Evolutionary conservation across 768 basidiomycete species (phyloP), one percentile per base, ranked within the genome.

Genomic region (Termitomyces sp.): DNA sequence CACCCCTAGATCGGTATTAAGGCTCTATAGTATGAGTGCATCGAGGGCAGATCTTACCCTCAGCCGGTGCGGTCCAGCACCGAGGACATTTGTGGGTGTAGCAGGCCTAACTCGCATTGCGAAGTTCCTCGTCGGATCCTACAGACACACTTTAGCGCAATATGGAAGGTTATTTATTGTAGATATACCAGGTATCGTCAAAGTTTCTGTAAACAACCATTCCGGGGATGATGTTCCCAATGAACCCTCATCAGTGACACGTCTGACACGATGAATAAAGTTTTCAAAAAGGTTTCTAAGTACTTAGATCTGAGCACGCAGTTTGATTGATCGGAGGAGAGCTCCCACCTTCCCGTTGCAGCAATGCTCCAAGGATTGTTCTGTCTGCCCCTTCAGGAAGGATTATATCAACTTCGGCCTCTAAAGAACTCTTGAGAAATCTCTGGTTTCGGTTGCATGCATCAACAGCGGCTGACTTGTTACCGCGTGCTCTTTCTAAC

Each of bases 261-360:
- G 54, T 90, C 79, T 1, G 93, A 94, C 2, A 92, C 88, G 53
- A 91, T 90, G 71, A 92, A 93, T 6, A 96, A 74, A 0, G 83
- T 86, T 65, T 84, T 85, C 26, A 95, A 71, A 58, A 84, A 78
- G 18, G 70, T 65, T 66, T 81, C 92, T 92, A 64, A n/a, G 20
- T 18, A n/a, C n/a, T n/a, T n/a, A 38, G 35, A 20, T 43, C 52
- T 53, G 13, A 38, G 32, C 32, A 24, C 28, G n/a, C 33, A 20
- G 20, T 36, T 22, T 36, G 48, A 43, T 20, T 8, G 47, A 33
- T 54, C 26, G 13, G 28, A 10, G 35, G 44, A 46, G 28, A 59
- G 48, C 53, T 68, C 77, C 70, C 69, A 73, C 83, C 81, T 67
- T 80, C 77, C 24, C 79, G 68, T 30, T 77, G 60, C 32, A 81